Evolutionary conservation across 805 yeast genomes (phyloP), one percentile per base, ranked within the genome.

Genomic region (Wickerhamomyces silvicola): DNA sequence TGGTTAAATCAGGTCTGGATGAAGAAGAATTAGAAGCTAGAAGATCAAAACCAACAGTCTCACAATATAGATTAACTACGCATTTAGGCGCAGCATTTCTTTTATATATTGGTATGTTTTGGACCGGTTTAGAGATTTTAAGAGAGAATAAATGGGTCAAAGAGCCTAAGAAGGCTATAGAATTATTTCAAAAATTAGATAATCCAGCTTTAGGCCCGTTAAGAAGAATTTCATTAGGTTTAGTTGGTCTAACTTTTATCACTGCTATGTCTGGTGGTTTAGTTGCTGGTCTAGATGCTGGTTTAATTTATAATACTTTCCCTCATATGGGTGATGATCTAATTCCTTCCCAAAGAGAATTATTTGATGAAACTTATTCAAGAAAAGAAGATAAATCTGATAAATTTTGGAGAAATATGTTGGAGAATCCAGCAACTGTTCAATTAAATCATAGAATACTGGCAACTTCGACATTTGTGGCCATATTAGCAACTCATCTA

Each of bases 231-330:
- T 70, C 84, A 2, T 37, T 60, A 8, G 81, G 68, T 0, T 59
- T 92, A 24, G 62, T 85, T 19, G 77, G 66, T 3, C 60, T 90
- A 32, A 81, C 90, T 2, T 90, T 87, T 47, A 37, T 81, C 24
- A 92, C 99, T 13, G 95, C 97, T 12, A 82, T 92, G 94, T 75
- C 95, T 9, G 99, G 98, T 39, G 97, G 95, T 11, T 76, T 92
- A 69, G 99, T 92, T 27, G 98, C 99, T 11, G 98, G 98, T 7
- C 67, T 92, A 34, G 98, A 92, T 60, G 98, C 99, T 3, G 98
- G 98, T 30, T 66, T 88, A 59, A 87, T 92, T 44, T 92, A 92
- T 60, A 92, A 92, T 59, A 81, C 94, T 4, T 92, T 87, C 72
- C 98, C 99, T 20, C 83, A 80, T 48, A 92, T 92, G 98, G 97